A percentile compares a stretch with the other conserved stretches of the same genome.
phyloP scores from a whole-genome alignment of 1,139 yeast genomes.

The Pichia terricola region DNA sequence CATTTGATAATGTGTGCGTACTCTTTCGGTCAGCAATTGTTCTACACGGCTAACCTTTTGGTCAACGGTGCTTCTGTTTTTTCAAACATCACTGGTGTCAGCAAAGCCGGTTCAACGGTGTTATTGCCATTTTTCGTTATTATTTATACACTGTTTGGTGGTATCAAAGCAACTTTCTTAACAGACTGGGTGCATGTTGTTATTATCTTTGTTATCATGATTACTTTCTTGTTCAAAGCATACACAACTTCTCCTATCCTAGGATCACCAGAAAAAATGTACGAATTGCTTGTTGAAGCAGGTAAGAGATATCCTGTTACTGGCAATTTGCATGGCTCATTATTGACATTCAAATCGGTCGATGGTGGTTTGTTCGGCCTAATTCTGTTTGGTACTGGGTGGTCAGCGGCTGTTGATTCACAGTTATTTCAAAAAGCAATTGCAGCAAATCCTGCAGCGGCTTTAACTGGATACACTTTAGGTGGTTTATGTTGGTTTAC shows the following conservation, averaged over 20 bases:
- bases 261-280: slow-evolving; percentile 40
- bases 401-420: slow-evolving; percentile 22
- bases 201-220: slow-evolving; percentile 19
- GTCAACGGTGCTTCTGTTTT: slow-evolving; percentile 32
- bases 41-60: slow-evolving; percentile 27
- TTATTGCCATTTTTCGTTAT: slow-evolving; percentile 37
- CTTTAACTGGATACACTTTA: slow-evolving; percentile 30
- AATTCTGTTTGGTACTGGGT: slow-evolving; percentile 17
- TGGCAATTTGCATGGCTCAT: slow-evolving; percentile 38
- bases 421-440: slow-evolving; percentile 27
- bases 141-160: slow-evolving; percentile 34
- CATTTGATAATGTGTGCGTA: slow-evolving; percentile 18
- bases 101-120: slow-evolving; percentile 30
- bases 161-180: slow-evolving; percentile 35
- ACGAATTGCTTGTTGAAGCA: slow-evolving; percentile 31
- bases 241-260: slow-evolving; percentile 33
- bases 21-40: slow-evolving; percentile 18
- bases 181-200: slow-evolving; percentile 25
- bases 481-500: slow-evolving; percentile 39
- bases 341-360: slow-evolving; percentile 34
- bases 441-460: slow-evolving; percentile 30
- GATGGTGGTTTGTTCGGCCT: slow-evolving; percentile 21
- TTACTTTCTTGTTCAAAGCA: slow-evolving; percentile 31
- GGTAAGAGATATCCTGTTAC: slow-evolving; percentile 27
- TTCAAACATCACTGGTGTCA: slow-evolving; percentile 31